Base-by-base conservation (phyloP, 2,329 filamentous ascomycete species). In the Colletotrichum limetticola region DNA sequence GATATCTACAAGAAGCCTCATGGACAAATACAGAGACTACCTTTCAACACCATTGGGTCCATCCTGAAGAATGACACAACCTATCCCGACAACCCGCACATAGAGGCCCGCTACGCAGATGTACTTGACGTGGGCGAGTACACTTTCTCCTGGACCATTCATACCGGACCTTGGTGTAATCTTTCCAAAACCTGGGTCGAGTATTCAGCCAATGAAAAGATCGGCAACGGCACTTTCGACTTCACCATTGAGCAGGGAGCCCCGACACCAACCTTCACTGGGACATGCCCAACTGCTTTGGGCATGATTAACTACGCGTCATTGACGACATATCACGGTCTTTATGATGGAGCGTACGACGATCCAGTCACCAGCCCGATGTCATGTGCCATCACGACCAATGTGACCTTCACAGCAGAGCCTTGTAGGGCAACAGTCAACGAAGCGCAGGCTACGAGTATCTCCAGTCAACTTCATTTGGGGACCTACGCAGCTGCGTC, bases 401-500 rank as follows among this genome's bases (percentile, higher is more conserved):
- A 53, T 22, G 49, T 69, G 0, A 72, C 65, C 22, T 59, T 24
- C 2, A 42, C 53, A n/a, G n/a, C 60, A 6, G 58, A 72, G 26
- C 53, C 58, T 4, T 72, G 65, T 7, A 37, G 42, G n/a, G 69
- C 65, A 11, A 72, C 59, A 8, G 53, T 63, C 1, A 32, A 63
- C 8, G 65, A 35, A n/a, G 69, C 37, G 4, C 52, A 72, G 32
- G 69, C 62, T 42, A 60, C 9, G 52, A 72, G 65, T 28, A 53
- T 72, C 14, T 72, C 69, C 19, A 72, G 65, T 6, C 16, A 26
- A 24, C 11, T 64, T 37, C 57, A 49, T 1, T 72, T 58, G 70
- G 63, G 65, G 6, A 24, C 66, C 35, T 68, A 35, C 59, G 65
- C 19, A 57, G 79, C 49, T 65, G 77, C 32, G 79, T 80, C 74